A percentile compares a stretch with the other conserved stretches of the same genome.
These are phyloP conservation scores for Rhodomyrtus tomentosa DNA, from an alignment of 345 rosid species.

Conservation along the genomic window DNA sequence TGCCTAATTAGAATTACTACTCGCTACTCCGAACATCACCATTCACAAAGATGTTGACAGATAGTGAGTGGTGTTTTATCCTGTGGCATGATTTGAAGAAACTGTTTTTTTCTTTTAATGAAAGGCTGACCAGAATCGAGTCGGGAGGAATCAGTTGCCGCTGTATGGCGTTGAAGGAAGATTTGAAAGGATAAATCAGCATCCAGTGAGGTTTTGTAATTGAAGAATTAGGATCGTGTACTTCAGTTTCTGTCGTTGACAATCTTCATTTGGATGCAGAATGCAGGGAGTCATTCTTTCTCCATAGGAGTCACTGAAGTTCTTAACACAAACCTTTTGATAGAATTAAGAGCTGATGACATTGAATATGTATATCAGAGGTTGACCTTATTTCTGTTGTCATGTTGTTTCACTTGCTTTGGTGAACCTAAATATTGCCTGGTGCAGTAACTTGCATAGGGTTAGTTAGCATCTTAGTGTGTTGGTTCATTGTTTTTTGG, in stretches of 20 bases:
- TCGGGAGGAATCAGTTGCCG: conserved; percentile 53
- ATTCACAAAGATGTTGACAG: neutral
- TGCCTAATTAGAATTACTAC: neutral
- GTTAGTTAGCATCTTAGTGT: neutral
- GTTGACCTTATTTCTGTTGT: conserved; percentile 9
- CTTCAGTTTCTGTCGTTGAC: neutral
- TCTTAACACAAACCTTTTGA: conserved; percentile 72
- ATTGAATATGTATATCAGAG: conserved; percentile 88
- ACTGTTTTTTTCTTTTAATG: neutral
- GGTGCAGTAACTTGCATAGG: neutral
- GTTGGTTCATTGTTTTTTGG: neutral
- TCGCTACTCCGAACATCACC: neutral
- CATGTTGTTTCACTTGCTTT: neutral
- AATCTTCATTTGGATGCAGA: conserved; percentile 28
- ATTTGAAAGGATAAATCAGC: conserved; percentile 85
- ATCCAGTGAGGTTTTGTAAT: conserved; percentile 55
- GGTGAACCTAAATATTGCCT: neutral
- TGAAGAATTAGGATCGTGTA: neutral
- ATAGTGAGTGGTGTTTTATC: neutral
- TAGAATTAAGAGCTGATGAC: conserved; percentile 88
- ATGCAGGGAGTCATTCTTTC: conserved; percentile 75
- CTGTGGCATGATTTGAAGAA: neutral
- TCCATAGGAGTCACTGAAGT: conserved; percentile 89
- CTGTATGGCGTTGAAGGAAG: conserved; percentile 77
- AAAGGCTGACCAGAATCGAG: conserved; percentile 82